phyloP scores from a whole-genome alignment of 2,329 filamentous ascomycete genomes.

The Xylaria hypoxylon region DNA sequence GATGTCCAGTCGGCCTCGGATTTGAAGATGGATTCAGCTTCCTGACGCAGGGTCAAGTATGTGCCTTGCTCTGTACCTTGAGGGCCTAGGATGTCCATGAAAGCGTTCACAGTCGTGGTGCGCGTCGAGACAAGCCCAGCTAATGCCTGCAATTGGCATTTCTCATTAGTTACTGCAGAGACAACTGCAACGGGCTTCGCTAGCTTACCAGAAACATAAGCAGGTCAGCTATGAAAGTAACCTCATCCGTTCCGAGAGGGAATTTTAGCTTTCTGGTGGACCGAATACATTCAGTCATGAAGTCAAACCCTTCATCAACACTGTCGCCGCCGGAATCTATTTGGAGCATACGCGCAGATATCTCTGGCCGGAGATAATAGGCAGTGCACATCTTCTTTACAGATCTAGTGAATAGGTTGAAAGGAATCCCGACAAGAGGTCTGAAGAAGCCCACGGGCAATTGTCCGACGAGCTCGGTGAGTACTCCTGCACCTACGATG shows the following conservation, averaged over 20 bases:
- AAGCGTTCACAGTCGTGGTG: conserved; percentile 18
- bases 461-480: conserved; percentile 15
- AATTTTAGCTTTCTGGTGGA: conserved; percentile 18
- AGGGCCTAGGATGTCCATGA: conserved; percentile 15
- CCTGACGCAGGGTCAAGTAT: conserved; percentile 6
- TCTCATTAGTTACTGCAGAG: not conserved
- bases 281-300: conserved; percentile 11
- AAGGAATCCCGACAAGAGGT: conserved; percentile 7
- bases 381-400: not conserved
- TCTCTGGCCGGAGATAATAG: conserved; percentile 16
- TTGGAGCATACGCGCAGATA: not conserved
- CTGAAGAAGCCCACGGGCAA: conserved; percentile 11
- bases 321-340: conserved; percentile 3
- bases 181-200: not conserved
- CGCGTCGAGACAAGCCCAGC: conserved; percentile 17
- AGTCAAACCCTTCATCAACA: conserved; percentile 14
- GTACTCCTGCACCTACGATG: conserved; percentile 15
- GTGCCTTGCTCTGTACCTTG: conserved; percentile 10
- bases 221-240: conserved; percentile 17
- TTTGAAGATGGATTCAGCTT: conserved; percentile 20
- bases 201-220: conserved; percentile 23
- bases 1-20: conserved; percentile 19
- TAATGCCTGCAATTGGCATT: conserved; percentile 8
- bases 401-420: conserved; percentile 9
- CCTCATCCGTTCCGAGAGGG: conserved; percentile 10